phyloP scores from a whole-genome alignment of 176 grass and related monocot species.

The Aegilops bicornis region DNA sequence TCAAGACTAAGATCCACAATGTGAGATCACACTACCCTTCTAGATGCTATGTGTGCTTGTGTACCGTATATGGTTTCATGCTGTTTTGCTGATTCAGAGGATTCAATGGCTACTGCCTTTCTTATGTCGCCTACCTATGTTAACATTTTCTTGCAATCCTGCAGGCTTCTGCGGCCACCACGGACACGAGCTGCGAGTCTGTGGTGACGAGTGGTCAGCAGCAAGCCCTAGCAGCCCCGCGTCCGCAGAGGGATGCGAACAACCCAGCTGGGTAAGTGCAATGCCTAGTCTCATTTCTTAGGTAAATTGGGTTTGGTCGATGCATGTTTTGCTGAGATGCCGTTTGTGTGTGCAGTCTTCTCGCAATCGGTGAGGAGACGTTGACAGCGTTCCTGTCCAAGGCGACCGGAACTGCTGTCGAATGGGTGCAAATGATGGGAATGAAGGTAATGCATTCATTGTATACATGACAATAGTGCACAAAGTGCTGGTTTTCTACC shows the following conservation, averaged over 20 bases:
- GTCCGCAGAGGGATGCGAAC: slow-evolving; percentile 81
- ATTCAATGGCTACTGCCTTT: not conserved
- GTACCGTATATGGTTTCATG: not conserved
- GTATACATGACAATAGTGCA: too few species aligned
- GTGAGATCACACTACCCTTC: slow-evolving; percentile 37
- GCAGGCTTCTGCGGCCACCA: slow-evolving; percentile 85
- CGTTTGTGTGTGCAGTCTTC: too few species aligned
- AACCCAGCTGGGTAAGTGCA: slow-evolving; percentile 82
- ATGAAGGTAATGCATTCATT: too few species aligned
- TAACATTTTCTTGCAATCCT: slow-evolving; percentile 14
- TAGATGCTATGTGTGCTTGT: not conserved
- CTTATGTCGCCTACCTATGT: not conserved
- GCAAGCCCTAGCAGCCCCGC: slow-evolving; percentile 68
- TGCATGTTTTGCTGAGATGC: too few species aligned
- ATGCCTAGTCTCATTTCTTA: not conserved
- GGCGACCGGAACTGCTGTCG: too few species aligned
- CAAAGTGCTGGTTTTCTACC: too few species aligned
- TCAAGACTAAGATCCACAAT: slow-evolving; percentile 61
- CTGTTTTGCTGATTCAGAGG: not conserved
- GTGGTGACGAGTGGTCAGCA: slow-evolving; percentile 98
- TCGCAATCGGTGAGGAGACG: too few species aligned
- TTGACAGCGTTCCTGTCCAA: too few species aligned
- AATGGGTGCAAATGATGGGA: too few species aligned
- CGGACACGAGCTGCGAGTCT: slow-evolving; percentile 98
- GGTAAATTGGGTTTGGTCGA: not conserved